These are phyloP conservation scores for Porcisia deanei DNA, from an alignment of 208 protist species.

Conservation along the genomic window DNA sequence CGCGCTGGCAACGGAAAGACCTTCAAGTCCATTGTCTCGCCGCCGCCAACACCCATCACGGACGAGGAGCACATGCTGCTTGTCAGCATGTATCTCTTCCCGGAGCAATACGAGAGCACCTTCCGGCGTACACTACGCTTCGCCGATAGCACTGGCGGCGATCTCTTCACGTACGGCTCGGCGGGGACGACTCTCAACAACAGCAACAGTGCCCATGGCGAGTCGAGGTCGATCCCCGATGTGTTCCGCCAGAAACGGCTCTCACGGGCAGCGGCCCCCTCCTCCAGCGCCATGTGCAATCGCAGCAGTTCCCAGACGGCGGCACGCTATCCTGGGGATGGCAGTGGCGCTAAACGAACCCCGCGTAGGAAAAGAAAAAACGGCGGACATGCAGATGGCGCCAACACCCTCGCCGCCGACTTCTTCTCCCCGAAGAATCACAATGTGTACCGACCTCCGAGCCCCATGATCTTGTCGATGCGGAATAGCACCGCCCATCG, in stretches of 20 bases:
- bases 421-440: conserved; percentile 39
- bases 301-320: conserved; percentile 3
- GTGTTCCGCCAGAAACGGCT: background rate
- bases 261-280: background rate
- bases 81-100: conserved; percentile 57
- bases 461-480: conserved; percentile 86
- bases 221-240: conserved; percentile 1
- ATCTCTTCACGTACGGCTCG: background rate
- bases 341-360: too few species aligned
- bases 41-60: conserved; percentile 24
- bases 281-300: background rate
- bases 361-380: background rate
- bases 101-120: conserved; percentile 36
- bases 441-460: conserved; percentile 72
- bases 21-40: background rate
- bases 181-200: background rate
- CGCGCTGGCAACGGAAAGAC: background rate
- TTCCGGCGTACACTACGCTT: conserved; percentile 13
- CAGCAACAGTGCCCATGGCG: background rate
- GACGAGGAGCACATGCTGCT: conserved; percentile 62
- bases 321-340: background rate
- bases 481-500: conserved; percentile 64
- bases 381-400: conserved; percentile 1
- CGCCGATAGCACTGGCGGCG: background rate
- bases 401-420: conserved; percentile 34